A percentile compares a stretch with the other conserved stretches of the same genome.
phyloP scores from a whole-genome alignment of 1,284 basidiomycete species.

The Meripilus lineatus region DNA sequence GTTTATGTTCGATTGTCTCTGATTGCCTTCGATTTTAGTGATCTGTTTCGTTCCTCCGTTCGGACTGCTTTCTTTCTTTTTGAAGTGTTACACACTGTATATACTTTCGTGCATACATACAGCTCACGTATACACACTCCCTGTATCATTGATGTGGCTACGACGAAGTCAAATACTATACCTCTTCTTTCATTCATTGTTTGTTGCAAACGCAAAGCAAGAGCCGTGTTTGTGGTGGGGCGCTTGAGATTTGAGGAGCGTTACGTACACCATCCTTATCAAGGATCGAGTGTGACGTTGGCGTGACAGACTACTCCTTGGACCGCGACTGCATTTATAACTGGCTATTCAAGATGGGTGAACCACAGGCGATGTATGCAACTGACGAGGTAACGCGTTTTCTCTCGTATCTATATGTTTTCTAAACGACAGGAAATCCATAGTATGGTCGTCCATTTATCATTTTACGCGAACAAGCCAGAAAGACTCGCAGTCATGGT shows the following conservation, averaged over 20 bases:
- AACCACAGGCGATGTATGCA: slow-evolving; percentile 73
- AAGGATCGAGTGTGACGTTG: too few relatives aligned
- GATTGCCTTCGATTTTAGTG: slow-evolving; percentile 20
- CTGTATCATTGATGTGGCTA: slow-evolving; percentile 23
- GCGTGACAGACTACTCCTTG: too few relatives aligned
- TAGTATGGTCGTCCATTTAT: slow-evolving; percentile 97
- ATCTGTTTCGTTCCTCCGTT: slow-evolving; percentile 15
- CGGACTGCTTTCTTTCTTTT: slow-evolving; percentile 16
- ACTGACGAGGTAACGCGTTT: slow-evolving; percentile 74
- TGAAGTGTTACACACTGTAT: slow-evolving; percentile 20
- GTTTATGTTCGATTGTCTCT: slow-evolving; percentile 2
- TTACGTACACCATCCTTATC: too few relatives aligned
- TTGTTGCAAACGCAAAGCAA: too few relatives aligned
- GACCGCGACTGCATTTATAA: background rate
- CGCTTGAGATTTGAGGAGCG: too few relatives aligned
- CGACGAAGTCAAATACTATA: slow-evolving; percentile 19
- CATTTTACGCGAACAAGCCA: slow-evolving; percentile 93
- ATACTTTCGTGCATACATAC: too few relatives aligned
- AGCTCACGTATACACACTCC: slow-evolving; percentile 22
- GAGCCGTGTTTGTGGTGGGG: too few relatives aligned
- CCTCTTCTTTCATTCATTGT: slow-evolving; percentile 11
- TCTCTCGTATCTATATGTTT: slow-evolving; percentile 11
- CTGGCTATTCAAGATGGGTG: slow-evolving; percentile 35
- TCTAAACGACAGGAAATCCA: slow-evolving; percentile 1
- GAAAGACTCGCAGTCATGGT: slow-evolving; percentile 93